phyloP scores from a whole-genome alignment of 1,139 yeast genomes.

The Sugiyamaella novakii region DNA sequence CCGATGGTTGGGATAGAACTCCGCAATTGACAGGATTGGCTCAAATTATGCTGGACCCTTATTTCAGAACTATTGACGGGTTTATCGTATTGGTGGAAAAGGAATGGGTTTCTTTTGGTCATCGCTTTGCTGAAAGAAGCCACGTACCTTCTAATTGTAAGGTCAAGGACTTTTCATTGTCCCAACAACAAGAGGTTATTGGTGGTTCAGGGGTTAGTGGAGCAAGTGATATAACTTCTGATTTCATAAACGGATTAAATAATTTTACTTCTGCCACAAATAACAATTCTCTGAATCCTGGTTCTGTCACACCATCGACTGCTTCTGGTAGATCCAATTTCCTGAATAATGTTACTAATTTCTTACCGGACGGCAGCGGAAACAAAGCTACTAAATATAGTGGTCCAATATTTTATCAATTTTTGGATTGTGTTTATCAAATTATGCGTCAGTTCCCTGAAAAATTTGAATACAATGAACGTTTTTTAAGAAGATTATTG shows the following conservation, averaged over 20 bases:
- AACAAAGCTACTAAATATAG: conserved; percentile 52
- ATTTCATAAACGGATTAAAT: conserved; percentile 4
- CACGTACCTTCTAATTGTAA: conserved; percentile 44
- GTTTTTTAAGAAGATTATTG: conserved; percentile 77
- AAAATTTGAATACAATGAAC: conserved; percentile 82
- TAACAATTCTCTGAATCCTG: background rate
- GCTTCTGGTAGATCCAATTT: conserved; percentile 23
- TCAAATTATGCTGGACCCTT: conserved; percentile 89
- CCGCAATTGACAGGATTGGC: conserved; percentile 84
- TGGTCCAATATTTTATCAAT: conserved; percentile 93
- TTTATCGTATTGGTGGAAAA: conserved; percentile 84
- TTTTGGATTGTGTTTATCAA: conserved; percentile 86
- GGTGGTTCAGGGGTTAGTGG: conserved; percentile 4
- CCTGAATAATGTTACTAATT: conserved; percentile 40
- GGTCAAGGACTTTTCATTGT: conserved; percentile 13
- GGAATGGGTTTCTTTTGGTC: conserved; percentile 96
- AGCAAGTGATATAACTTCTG: conserved; percentile 4
- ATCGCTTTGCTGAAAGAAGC: conserved; percentile 79
- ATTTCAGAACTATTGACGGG: conserved; percentile 82
- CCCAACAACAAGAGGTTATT: conserved; percentile 14
- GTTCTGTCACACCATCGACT: background rate
- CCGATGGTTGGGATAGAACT: conserved; percentile 99
- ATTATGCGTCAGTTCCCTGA: conserved; percentile 68
- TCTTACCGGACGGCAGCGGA: conserved; percentile 15
- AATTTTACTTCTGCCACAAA: background rate